Base-by-base conservation (phyloP, 345 rosid species). In the Barbarea vulgaris region DNA sequence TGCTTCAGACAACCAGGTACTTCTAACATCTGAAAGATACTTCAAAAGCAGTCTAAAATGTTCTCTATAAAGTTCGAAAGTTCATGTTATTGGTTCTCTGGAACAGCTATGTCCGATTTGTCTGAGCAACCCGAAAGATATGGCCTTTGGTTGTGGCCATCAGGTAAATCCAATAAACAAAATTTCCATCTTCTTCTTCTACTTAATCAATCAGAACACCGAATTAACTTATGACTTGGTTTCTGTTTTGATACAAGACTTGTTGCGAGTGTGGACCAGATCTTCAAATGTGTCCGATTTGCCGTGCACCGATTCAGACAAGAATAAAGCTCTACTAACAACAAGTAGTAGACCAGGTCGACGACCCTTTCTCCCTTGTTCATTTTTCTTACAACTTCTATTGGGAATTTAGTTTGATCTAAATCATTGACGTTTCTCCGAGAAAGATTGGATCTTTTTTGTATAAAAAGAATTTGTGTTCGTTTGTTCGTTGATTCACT, bases 71-170 rank as follows among this genome's bases (percentile, higher is more conserved):
- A 52, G 14, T 30, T 42, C 1, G 4, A 54, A 47, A 55, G 34
- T 53, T 54, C 10, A 48, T 46, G 41, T 18, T 73, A 13, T 44
- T 72, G 66, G n/a, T 19, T 69, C 52, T 63, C 7, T 50, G 53
- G 10, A 69, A 64, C 96, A 91, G 98, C 68, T 90, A 54, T 94
- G 98, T 75, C 87, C 95, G 33, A 87, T 94, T 63, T 94, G 98
- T 84, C 84, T 91, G 12, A 81, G 73, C 66, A 84, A 87, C 66
- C 64, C 75, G 3, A 94, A 87, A 80, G 82, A 94, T 81, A 88
- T 94, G 98, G 98, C 98, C 18, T 94, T 94, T 53, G 97, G 97
- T 58, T 94, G 98, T 33, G 98, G 98, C 24, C 98, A 94, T 84
- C 98, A 94, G 96, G 98, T 93, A 83, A 67, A 69, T 21, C 37